Evolutionary conservation across 257 asterid species (phyloP), one percentile per base, ranked within the genome.

Genomic region (Nicotiana tomentosiformis): DNA sequence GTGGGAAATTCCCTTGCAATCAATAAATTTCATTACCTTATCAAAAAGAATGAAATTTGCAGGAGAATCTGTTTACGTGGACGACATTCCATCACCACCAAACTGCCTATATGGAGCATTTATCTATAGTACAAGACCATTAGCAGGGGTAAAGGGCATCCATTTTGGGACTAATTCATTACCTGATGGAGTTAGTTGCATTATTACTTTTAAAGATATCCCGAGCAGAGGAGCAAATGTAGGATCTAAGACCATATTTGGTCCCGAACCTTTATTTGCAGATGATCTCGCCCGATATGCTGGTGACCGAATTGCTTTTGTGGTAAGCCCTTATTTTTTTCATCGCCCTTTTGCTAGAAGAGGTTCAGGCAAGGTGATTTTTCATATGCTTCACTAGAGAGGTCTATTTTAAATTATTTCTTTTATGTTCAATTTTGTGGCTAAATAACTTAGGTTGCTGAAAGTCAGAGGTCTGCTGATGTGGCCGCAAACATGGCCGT

Each of bases 11-110:
- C 57, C 57, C 57, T 53, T 53, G 0, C 1, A 14, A 53, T 53
- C 57, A 53, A 53, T 53, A 1, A 12, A 11, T 53, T 53, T 53
- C 0, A 53, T 53, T 53, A 29, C 58, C 20, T 46, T 49, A 51
- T 7, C 7, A 15, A 6, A 74, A 49, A 74, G 8, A 49, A 49
- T 74, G 29, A 26, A 3, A 49, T 84, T 83, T 84, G 33, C 87
- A 93, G 97, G 97, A 82, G 97, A 93, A 84, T 92, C 97, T 57
- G 91, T 91, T 33, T 93, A 65, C 86, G 94, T 92, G 46, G 97
- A 93, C 84, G 97, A 93, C 77, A 89, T 91, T 83, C 97, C 97
- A n/a, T 88, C 97, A 26, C 97, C 97, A 29, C 89, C 90, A 9
- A 81, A 83, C 83, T 93, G 97, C 78, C 88, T 92, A 60, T 81